Conservation (phyloP, 345 rosid genomes). For the Citrus inodora region DNA sequence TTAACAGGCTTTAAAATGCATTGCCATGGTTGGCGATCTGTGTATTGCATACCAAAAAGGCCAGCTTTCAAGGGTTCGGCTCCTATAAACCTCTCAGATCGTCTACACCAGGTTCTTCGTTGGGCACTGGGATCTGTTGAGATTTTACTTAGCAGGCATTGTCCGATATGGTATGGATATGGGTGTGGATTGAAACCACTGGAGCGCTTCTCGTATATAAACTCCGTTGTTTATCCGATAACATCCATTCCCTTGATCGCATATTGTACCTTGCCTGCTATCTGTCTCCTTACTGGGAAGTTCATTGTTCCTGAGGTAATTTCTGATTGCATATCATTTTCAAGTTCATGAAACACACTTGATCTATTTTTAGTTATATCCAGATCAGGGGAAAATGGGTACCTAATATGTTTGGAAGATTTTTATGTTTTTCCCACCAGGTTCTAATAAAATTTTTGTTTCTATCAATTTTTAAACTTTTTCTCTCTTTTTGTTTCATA, state of each 20-base stretch:
- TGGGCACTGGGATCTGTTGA: slow-evolving; percentile 80
- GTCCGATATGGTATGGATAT: slow-evolving; percentile 73
- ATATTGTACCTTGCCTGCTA: slow-evolving; percentile 60
- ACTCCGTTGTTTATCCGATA: slow-evolving; percentile 59
- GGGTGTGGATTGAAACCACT: slow-evolving; percentile 62
- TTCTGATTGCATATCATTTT: neutral
- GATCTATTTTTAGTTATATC: neutral
- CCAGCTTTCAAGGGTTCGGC: slow-evolving; percentile 76
- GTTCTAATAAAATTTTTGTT: neutral
- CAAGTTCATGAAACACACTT: neutral
- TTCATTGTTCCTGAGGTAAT: slow-evolving; percentile 68
- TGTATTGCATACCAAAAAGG: slow-evolving; percentile 56
- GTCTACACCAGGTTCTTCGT: slow-evolving; percentile 69
- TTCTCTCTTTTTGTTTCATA: neutral
- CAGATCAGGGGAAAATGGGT: neutral
- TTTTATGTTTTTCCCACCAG: neutral
- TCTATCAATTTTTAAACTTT: neutral
- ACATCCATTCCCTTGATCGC: slow-evolving; percentile 62
- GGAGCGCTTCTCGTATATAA: slow-evolving; percentile 64
- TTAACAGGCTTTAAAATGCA: slow-evolving; percentile 82
- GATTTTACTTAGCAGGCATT: slow-evolving; percentile 66
- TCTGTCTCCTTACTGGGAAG: slow-evolving; percentile 64
- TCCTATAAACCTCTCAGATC: slow-evolving; percentile 73
- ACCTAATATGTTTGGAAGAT: neutral
- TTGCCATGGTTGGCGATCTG: slow-evolving; percentile 75